Evolutionary conservation across 75 land plant genomes (phyloP), one percentile per base, ranked within the genome.

Genomic region (Ceratopteris richardii): DNA sequence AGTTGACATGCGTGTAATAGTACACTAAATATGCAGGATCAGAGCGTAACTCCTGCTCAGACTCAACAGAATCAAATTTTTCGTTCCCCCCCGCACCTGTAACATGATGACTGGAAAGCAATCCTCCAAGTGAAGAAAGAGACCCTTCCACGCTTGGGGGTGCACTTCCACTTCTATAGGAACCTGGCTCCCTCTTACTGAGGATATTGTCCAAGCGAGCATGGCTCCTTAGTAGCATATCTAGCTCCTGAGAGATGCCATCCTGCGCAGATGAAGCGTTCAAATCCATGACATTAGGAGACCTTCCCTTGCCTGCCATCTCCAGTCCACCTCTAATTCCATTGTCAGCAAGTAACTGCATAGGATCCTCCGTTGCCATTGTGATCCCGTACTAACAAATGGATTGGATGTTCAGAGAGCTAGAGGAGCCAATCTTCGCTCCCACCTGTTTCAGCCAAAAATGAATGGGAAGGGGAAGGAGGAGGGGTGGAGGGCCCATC

Each of bases 101-200:
- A 1, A 14, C 28, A 14, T 24, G 29, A 2, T 22, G 28, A 26
- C 25, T 52, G 29, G 42, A 56, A 12, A 39, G 23, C 9, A 87
- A 54, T 7, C 76, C 86, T 20, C 67, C 76, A 29, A 87, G 44
- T 44, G 86, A 69, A 26, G 85, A 74, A 31, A 77, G 40, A 14
- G 97, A 91, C n/a, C 97, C 97, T 67, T 91, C 93, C 62, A 91
- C 80, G 57, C 83, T 87, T 5, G 97, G 97, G 24, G 97, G 97
- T 18, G 97, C 97, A 77, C 97, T 91, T 19, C 82, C 93, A 78
- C 97, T 91, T 46, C 97, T 57, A 61, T 73, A 80, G 11, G 80
- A 82, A 29, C 62, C 65, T 20, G 56, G 57, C n/a, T 73, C 57
- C 19, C 59, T 69, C 17, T 51, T 68, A 33, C 50, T 68, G 56